phyloP scores from a whole-genome alignment of 352 stramenopile genomes.

The Blastocystis hominis region DNA sequence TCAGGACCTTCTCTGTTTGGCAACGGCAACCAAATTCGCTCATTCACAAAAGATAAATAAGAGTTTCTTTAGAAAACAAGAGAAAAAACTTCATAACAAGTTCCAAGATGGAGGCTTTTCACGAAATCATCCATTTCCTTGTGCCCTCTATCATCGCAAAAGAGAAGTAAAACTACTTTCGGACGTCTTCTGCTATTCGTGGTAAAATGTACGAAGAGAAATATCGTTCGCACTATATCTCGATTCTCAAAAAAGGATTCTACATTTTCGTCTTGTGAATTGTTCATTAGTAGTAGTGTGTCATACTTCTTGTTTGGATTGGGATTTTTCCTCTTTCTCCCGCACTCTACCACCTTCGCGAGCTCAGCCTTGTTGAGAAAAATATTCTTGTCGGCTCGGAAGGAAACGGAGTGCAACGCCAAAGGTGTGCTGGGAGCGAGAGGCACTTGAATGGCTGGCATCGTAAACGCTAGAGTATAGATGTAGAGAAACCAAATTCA shows the following conservation, averaged over 20 bases:
- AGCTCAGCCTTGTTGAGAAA: slow-evolving; percentile 16
- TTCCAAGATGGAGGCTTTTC: not conserved
- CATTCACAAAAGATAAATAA: not conserved
- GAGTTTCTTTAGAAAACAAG: too few species aligned
- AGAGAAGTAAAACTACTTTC: not conserved
- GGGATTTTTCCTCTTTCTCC: not conserved
- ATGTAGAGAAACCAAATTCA: not conserved
- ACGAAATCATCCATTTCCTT: not conserved
- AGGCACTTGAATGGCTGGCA: not conserved
- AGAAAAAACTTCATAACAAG: too few species aligned
- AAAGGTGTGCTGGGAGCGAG: not conserved
- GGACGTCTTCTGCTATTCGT: not conserved
- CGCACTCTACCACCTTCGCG: not conserved
- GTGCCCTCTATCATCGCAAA: not conserved
- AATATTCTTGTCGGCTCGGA: slow-evolving; percentile 12
- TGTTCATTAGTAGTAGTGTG: not conserved
- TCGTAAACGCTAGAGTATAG: not conserved
- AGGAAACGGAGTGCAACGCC: not conserved
- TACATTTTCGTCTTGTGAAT: not conserved
- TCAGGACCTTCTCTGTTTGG: not conserved
- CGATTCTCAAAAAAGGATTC: not conserved
- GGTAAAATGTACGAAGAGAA: not conserved
- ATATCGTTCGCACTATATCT: not conserved
- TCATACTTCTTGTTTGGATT: slow-evolving; percentile 21
- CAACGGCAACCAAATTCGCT: not conserved